Conservation (phyloP, 2,329 filamentous ascomycete genomes). For the Fusarium papillatum region DNA sequence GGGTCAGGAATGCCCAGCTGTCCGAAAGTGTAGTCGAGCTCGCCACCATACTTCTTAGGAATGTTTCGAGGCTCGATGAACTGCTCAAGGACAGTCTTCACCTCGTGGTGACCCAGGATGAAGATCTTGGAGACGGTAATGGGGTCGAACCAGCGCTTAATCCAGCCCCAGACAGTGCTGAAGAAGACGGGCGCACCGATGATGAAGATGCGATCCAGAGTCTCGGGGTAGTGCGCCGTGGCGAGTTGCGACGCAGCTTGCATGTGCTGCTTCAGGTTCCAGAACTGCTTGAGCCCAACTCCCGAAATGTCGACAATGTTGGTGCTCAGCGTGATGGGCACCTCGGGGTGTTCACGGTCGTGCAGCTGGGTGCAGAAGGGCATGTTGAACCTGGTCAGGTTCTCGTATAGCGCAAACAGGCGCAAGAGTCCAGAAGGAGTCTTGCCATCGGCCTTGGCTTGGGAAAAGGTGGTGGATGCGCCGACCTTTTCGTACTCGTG, state of each 20-base stretch:
- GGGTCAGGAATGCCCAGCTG: slow-evolving; percentile 81
- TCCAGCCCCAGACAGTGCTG: slow-evolving; percentile 93
- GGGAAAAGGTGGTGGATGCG: slow-evolving; percentile 68
- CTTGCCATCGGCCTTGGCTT: slow-evolving; percentile 75
- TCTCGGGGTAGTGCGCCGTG: slow-evolving; percentile 96
- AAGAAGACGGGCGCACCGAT: slow-evolving; percentile 94
- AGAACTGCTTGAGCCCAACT: slow-evolving; percentile 93
- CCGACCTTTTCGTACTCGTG: slow-evolving; percentile 79
- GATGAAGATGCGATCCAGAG: slow-evolving; percentile 77
- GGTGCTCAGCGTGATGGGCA: slow-evolving; percentile 92
- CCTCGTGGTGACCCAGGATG: slow-evolving; percentile 81
- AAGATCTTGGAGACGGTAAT: slow-evolving; percentile 97
- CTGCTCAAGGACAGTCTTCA: slow-evolving; percentile 80
- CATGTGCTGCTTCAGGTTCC: slow-evolving; percentile 95
- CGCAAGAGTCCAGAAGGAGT: slow-evolving; percentile 83
- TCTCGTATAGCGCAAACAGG: slow-evolving; percentile 94
- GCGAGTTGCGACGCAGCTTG: slow-evolving; percentile 90
- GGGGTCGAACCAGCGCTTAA: slow-evolving; percentile 96
- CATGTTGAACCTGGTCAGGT: slow-evolving; percentile 88
- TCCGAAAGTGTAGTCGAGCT: slow-evolving; percentile 86
- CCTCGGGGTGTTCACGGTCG: slow-evolving; percentile 79
- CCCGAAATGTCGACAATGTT: slow-evolving; percentile 95
- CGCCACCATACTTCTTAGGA: slow-evolving; percentile 90
- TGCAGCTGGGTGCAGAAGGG: slow-evolving; percentile 84
- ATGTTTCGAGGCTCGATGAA: slow-evolving; percentile 90